Conservation (phyloP, 1,284 basidiomycete genomes). For the Cryptococcus sp. region DNA sequence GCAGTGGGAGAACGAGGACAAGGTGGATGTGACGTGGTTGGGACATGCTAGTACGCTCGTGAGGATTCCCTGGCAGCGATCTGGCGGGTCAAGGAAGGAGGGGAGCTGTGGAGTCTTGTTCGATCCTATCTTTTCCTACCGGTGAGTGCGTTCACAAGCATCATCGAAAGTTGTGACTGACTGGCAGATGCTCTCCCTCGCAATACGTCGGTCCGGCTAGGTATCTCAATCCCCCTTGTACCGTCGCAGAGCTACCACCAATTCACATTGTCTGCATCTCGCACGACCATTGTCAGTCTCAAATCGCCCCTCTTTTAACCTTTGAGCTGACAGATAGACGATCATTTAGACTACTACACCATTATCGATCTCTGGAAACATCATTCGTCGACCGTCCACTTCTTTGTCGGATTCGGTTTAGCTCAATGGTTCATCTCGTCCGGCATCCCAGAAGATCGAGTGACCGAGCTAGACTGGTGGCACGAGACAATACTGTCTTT, state of each 20-base stretch:
- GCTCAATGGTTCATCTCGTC: slow-evolving; percentile 40
- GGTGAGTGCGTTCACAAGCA: slow-evolving; percentile 28
- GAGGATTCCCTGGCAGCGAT: slow-evolving; percentile 34
- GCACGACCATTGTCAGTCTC: slow-evolving; percentile 44
- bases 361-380: slow-evolving; percentile 44
- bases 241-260: slow-evolving; percentile 37
- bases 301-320: background rate
- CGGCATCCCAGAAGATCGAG: slow-evolving; percentile 33
- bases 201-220: slow-evolving; percentile 44
- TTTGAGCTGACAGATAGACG: slow-evolving; percentile 25
- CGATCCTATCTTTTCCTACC: slow-evolving; percentile 45
- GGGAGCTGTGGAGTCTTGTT: slow-evolving; percentile 39
- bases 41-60: slow-evolving; percentile 43
- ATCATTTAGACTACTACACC: slow-evolving; percentile 46
- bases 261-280: slow-evolving; percentile 43
- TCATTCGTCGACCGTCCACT: slow-evolving; percentile 38
- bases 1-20: slow-evolving; percentile 25
- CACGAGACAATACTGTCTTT: slow-evolving; percentile 39
- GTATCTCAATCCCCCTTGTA: slow-evolving; percentile 40
- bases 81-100: slow-evolving; percentile 9
- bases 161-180: too few species aligned
- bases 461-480: slow-evolving; percentile 47
- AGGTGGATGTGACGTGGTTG: slow-evolving; percentile 42
- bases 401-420: slow-evolving; percentile 43
- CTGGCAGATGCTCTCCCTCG: slow-evolving; percentile 38